Evolutionary conservation across 257 asterid species (phyloP).

Genomic region (Linaria vulgaris): DNA sequence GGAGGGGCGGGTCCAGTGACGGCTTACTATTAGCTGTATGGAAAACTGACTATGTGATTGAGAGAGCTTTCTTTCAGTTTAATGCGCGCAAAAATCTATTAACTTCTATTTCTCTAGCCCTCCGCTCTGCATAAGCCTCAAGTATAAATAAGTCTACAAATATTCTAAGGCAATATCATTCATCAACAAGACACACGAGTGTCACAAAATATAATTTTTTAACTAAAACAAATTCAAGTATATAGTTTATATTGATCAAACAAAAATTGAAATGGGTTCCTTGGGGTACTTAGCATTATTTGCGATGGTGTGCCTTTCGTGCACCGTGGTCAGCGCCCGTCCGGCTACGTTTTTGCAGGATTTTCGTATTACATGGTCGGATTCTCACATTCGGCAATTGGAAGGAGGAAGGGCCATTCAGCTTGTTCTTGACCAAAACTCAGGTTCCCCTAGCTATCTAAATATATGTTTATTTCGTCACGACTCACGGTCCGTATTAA

Average conservation of each 20-base stretch:
- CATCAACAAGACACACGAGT: conserved; percentile 17
- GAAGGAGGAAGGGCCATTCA: conserved; percentile 75
- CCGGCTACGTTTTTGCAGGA: conserved; percentile 72
- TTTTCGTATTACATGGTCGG: conserved; percentile 60
- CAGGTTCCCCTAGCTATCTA: conserved; percentile 44
- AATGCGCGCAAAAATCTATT: conserved; percentile 28
- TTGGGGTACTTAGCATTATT: conserved; percentile 20
- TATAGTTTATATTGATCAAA: too few relatives aligned
- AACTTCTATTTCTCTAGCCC: conserved; percentile 12
- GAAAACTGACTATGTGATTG: conserved; percentile 32
- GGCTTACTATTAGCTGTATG: conserved; percentile 66
- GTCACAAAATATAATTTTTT: background rate
- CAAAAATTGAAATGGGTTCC: conserved; percentile 39
- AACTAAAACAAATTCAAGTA: too few relatives aligned
- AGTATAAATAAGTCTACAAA: conserved; percentile 34
- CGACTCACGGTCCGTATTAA: background rate
- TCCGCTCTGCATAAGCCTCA: too few relatives aligned
- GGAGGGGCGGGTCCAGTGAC: conserved; percentile 55
- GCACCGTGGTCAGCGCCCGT: conserved; percentile 40
- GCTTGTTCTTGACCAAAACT: conserved; percentile 66
- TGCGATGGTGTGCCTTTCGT: conserved; percentile 25
- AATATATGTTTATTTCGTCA: too few relatives aligned
- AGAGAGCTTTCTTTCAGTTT: conserved; percentile 27
- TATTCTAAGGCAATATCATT: background rate
- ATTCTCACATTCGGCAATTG: conserved; percentile 63